phyloP scores from a whole-genome alignment of 2,329 filamentous ascomycete genomes.

The Lachnellula occidentalis region DNA sequence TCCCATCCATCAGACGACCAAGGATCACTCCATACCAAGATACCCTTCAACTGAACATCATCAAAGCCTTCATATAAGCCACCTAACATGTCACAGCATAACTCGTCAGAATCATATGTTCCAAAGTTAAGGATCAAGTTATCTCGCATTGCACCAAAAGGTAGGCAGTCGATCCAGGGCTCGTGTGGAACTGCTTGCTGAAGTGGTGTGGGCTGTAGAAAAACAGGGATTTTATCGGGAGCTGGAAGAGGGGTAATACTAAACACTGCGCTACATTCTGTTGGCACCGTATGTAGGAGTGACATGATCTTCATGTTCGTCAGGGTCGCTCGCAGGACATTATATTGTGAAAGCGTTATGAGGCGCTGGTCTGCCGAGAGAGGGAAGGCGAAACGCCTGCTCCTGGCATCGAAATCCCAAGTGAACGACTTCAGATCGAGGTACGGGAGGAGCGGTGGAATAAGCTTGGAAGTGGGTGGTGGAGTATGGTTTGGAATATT shows the following conservation, averaged over 20 bases:
- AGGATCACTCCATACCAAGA: constrained; percentile 39
- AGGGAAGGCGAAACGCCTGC: constrained; percentile 3
- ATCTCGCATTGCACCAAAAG: constrained; percentile 9
- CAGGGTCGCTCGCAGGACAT: constrained; percentile 13
- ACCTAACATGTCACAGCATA: constrained; percentile 8
- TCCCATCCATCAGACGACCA: constrained; percentile 43
- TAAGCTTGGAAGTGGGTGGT: not conserved
- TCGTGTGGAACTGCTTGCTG: constrained; percentile 9
- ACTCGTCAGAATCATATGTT: constrained; percentile 6
- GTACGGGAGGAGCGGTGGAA: constrained; percentile 2
- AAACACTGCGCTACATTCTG: constrained; percentile 4
- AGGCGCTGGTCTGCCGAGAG: constrained; percentile 11
- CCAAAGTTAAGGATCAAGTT: constrained; percentile 10
- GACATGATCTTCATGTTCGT: constrained; percentile 14
- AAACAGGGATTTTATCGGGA: constrained; percentile 3
- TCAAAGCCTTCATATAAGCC: constrained; percentile 12
- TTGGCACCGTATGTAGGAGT: constrained; percentile 1
- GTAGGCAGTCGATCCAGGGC: constrained; percentile 13
- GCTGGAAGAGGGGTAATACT: not conserved
- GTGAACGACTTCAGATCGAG: not conserved
- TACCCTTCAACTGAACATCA: constrained; percentile 9
- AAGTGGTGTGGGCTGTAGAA: constrained; percentile 9
- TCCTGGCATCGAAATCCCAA: not conserved
- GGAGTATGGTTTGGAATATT: not conserved
- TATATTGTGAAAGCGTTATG: constrained; percentile 11